These are phyloP conservation scores for Saccharomyces hybrid DNA, from an alignment of 1,139 yeast species.

Conservation along the genomic window DNA sequence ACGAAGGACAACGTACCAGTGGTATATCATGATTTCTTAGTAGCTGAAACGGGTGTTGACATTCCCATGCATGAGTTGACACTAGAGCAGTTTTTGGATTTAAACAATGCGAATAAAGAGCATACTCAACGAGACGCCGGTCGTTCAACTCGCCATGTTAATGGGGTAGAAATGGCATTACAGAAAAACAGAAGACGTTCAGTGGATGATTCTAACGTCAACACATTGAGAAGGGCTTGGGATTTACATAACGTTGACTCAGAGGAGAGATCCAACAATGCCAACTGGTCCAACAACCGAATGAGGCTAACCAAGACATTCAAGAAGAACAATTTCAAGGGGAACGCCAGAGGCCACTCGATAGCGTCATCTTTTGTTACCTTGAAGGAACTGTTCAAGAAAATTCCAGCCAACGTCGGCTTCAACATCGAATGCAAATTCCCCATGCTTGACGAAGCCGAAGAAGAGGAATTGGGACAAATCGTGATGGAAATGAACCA, in stretches of 20 bases:
- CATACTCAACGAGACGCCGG: constrained; percentile 9
- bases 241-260: constrained; percentile 7
- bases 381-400: constrained; percentile 71
- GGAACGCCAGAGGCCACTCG: constrained; percentile 80
- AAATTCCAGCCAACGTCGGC: constrained; percentile 77
- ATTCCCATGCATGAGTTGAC: constrained; percentile 93
- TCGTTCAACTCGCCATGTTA: background rate
- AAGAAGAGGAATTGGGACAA: constrained; percentile 80
- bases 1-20: constrained; percentile 93
- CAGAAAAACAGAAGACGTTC: background rate
- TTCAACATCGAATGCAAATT: constrained; percentile 92
- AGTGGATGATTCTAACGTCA: constrained; percentile 4
- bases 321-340: constrained; percentile 82
- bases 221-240: constrained; percentile 2
- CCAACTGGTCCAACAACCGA: constrained; percentile 44
- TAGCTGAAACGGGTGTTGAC: constrained; percentile 93
- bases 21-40: constrained; percentile 88
- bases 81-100: constrained; percentile 75
- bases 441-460: constrained; percentile 93
- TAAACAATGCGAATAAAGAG: constrained; percentile 36
- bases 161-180: background rate
- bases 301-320: constrained; percentile 84
- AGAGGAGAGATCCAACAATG: constrained; percentile 4
- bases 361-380: constrained; percentile 92
- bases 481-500: constrained; percentile 75